These are phyloP conservation scores for Nicotiana paniculata DNA, from an alignment of 257 asterid species.

Conservation along the genomic window DNA sequence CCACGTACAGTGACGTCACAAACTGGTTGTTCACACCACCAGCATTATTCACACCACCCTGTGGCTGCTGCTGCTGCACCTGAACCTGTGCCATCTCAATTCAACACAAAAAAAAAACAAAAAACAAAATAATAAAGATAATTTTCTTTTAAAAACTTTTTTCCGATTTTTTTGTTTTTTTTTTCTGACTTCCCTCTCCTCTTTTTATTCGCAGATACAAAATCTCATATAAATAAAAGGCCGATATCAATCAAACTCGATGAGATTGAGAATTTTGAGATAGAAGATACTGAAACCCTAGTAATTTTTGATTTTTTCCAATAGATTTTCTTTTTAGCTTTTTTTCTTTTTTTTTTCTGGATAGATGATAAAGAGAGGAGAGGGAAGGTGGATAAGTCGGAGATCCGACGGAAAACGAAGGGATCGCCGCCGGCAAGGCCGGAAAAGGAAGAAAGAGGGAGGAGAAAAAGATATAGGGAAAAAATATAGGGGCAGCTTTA, in stretches of 20 bases:
- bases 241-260: conserved; percentile 6
- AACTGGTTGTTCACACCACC: conserved; percentile 39
- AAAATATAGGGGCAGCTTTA: conserved; percentile 12
- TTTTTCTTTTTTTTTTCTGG: conserved; percentile 3
- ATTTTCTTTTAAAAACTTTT: conserved; percentile 23
- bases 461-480: background rate
- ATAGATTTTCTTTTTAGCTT: conserved; percentile 26
- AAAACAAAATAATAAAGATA: background rate
- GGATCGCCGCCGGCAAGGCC: conserved; percentile 40
- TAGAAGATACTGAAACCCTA: conserved; percentile 25
- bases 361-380: conserved; percentile 33
- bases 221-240: conserved; percentile 4
- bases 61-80: conserved; percentile 56
- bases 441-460: background rate
- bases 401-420: conserved; percentile 27
- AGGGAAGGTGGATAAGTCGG: conserved; percentile 45
- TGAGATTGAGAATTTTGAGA: conserved; percentile 7
- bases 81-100: conserved; percentile 77
- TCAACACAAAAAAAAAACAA: conserved; percentile 13
- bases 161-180: conserved; percentile 25
- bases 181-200: conserved; percentile 84
- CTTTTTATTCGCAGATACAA: conserved; percentile 49
- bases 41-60: conserved; percentile 30
- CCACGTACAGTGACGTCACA: conserved; percentile 83
- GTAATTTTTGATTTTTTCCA: conserved; percentile 13